A percentile compares a stretch with the other conserved stretches of the same genome.
These are phyloP conservation scores for Neoboletus subvelutipes DNA, from an alignment of 768 basidiomycete genomes.

Conservation along the genomic window DNA sequence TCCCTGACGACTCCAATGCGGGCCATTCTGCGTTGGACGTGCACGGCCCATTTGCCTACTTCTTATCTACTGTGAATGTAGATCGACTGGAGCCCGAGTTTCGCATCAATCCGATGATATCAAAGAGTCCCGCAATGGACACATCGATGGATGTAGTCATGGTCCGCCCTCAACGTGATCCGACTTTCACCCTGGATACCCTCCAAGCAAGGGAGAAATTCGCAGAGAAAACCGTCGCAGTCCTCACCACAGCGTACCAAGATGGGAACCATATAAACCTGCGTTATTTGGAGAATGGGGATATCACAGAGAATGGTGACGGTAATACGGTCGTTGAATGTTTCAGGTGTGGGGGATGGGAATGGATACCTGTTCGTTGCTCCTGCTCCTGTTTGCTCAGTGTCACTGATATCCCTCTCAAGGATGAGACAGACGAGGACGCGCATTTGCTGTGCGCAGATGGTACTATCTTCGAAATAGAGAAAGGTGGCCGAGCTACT, in stretches of 20 bases:
- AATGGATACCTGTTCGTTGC: slow-evolving; percentile 76
- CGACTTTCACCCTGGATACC: slow-evolving; percentile 42
- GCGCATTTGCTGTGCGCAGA: slow-evolving; percentile 81
- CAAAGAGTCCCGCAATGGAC: slow-evolving; percentile 42
- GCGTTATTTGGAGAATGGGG: slow-evolving; percentile 49
- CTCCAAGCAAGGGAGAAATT: slow-evolving; percentile 48
- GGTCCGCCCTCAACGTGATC: slow-evolving; percentile 69
- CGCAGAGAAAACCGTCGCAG: slow-evolving; percentile 49
- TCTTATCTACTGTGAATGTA: slow-evolving; percentile 78
- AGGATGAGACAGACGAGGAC: slow-evolving; percentile 58
- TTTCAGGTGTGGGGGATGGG: slow-evolving; percentile 75
- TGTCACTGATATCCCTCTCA: slow-evolving; percentile 10
- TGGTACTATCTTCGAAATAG: slow-evolving; percentile 67
- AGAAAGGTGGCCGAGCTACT: slow-evolving; percentile 54
- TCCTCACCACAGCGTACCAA: slow-evolving; percentile 71
- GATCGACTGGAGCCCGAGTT: slow-evolving; percentile 86
- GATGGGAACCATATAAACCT: slow-evolving; percentile 70
- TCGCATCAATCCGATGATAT: slow-evolving; percentile 66
- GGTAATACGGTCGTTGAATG: slow-evolving; percentile 72
- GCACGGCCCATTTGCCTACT: slow-evolving; percentile 82
- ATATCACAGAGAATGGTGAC: slow-evolving; percentile 39
- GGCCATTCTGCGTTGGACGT: slow-evolving; percentile 45
- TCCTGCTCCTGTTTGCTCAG: slow-evolving; percentile 1
- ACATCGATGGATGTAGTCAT: slow-evolving; percentile 71
- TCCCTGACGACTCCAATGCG: slow-evolving; percentile 36